Evolutionary conservation across 2,329 filamentous ascomycete genomes (phyloP).

Genomic region (Beauveria varroae): DNA sequence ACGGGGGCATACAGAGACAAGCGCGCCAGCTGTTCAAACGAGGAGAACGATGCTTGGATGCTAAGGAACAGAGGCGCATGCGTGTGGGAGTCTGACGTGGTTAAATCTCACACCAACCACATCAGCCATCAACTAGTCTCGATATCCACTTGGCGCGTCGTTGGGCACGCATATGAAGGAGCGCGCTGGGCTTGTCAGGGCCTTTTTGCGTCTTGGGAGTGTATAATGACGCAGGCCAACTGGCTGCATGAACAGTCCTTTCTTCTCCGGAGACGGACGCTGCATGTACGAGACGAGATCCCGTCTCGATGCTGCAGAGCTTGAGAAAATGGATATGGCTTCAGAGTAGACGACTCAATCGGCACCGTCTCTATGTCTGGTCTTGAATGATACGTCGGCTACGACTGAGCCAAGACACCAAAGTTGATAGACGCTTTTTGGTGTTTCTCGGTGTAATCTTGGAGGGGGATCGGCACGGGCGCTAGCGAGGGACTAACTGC

Average conservation of each 20-base stretch:
- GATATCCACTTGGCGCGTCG: not conserved
- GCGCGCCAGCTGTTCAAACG: not conserved
- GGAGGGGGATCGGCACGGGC: not conserved
- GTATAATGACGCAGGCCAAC: not conserved
- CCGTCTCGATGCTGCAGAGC: not conserved
- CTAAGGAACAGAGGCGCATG: not conserved
- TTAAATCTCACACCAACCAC: conserved; percentile 6
- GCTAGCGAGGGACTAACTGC: not conserved
- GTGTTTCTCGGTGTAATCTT: conserved; percentile 1
- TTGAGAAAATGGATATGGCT: not conserved
- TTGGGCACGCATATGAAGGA: conserved; percentile 4
- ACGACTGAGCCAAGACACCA: not conserved
- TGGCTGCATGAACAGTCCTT: not conserved
- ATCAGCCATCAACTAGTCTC: not conserved
- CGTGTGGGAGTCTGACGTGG: conserved; percentile 9
- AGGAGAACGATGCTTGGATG: too few relatives aligned
- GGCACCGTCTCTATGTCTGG: not conserved
- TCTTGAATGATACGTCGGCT: not conserved
- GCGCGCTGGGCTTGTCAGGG: not conserved
- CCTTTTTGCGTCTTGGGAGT: not conserved
- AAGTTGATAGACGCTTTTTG: not conserved
- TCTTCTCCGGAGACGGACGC: not conserved
- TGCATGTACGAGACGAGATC: not conserved
- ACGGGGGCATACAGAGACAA: not conserved
- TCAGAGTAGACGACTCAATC: not conserved